phyloP scores from a whole-genome alignment of 257 asterid species.

The Cordia subcordata region DNA sequence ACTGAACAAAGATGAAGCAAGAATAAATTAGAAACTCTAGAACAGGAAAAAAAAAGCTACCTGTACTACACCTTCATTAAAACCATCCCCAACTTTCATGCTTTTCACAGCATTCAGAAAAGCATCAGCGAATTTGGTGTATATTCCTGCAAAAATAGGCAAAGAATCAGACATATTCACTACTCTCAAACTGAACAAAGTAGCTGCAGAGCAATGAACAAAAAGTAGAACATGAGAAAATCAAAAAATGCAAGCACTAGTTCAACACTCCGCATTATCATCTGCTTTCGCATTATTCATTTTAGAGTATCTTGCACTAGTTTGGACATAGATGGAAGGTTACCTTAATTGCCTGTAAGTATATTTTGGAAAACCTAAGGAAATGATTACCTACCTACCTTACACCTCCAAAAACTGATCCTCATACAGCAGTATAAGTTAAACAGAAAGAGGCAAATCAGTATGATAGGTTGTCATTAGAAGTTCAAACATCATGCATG shows the following conservation, averaged over 20 bases:
- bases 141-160: conserved; percentile 57
- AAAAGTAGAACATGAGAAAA: conserved; percentile 4
- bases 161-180: conserved; percentile 6
- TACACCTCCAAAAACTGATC: too few relatives aligned
- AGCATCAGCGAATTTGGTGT: conserved; percentile 69
- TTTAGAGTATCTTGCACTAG: not conserved
- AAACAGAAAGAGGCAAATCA: too few relatives aligned
- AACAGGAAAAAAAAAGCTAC: conserved; percentile 18
- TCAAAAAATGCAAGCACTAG: not conserved
- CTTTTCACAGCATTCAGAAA: conserved; percentile 64
- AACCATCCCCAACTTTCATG: conserved; percentile 95
- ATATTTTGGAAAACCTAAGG: too few relatives aligned
- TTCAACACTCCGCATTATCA: not conserved
- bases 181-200: not conserved
- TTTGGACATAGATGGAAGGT: too few relatives aligned
- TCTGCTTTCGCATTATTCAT: not conserved
- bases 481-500: too few relatives aligned
- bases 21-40: not conserved
- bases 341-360: too few relatives aligned
- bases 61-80: conserved; percentile 85
- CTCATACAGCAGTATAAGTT: too few relatives aligned
- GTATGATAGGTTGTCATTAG: too few relatives aligned
- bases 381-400: too few relatives aligned
- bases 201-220: not conserved
- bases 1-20: not conserved